A percentile compares a stretch with the other conserved stretches of the same genome.
phyloP scores from a whole-genome alignment of 1,284 basidiomycete genomes.

The Puccinia novopanici region DNA sequence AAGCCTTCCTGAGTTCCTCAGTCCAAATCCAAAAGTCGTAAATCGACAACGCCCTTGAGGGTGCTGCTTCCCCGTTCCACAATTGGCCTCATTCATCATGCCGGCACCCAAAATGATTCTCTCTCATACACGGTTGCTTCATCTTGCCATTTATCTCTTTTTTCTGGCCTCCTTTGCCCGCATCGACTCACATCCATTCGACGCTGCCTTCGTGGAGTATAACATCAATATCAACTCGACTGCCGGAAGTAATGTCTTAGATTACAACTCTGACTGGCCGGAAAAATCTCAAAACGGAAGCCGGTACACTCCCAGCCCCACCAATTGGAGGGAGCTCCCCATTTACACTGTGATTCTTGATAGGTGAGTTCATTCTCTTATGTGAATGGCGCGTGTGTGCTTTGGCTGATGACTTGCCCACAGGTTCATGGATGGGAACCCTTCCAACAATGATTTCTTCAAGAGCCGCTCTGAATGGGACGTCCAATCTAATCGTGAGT shows the following conservation, averaged over 20 bases:
- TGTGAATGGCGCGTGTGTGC: background rate
- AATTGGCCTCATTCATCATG: background rate
- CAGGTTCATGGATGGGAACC: conserved; percentile 68
- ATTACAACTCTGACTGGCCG: conserved; percentile 67
- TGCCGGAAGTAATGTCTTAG: conserved; percentile 67
- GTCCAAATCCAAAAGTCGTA: background rate
- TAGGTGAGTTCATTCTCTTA: conserved; percentile 67
- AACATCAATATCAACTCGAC: conserved; percentile 81
- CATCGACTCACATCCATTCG: conserved; percentile 62
- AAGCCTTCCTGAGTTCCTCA: background rate
- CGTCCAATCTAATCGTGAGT: conserved; percentile 59
- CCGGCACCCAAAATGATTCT: background rate
- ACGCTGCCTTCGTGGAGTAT: conserved; percentile 72
- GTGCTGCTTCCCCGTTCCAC: background rate
- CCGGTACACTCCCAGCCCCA: conserved; percentile 71
- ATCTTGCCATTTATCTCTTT: background rate
- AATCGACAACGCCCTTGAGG: background rate
- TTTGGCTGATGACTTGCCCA: background rate
- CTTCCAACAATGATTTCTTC: conserved; percentile 84
- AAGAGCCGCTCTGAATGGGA: conserved; percentile 76
- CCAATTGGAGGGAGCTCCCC: conserved; percentile 80
- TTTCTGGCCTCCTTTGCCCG: background rate
- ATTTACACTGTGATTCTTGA: conserved; percentile 82
- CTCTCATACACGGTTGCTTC: background rate
- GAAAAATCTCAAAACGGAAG: conserved; percentile 65